Percentiles rank a stretch among this genome's conserved stretches.
These are phyloP conservation scores for Brassica juncea DNA, from an alignment of 345 rosid genomes.

Conservation along the genomic window DNA sequence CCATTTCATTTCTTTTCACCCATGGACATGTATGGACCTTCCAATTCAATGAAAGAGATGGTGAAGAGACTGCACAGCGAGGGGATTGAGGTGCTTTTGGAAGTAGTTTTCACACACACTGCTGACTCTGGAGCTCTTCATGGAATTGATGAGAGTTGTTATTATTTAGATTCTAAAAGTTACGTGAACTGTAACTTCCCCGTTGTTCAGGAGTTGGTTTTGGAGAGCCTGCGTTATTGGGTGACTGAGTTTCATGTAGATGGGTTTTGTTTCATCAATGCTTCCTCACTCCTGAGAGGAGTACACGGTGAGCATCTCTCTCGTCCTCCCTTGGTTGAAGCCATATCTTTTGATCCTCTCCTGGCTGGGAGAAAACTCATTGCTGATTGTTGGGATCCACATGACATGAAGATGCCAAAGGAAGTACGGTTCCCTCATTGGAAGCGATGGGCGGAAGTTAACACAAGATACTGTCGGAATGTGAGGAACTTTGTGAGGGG, in stretches of 20 bases:
- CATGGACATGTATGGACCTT: conserved; percentile 49
- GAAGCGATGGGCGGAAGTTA: conserved; percentile 88
- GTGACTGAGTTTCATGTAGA: conserved; percentile 82
- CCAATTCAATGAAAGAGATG: conserved; percentile 80
- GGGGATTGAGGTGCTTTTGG: conserved; percentile 80
- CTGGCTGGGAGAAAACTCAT: conserved; percentile 74
- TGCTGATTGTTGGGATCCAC: conserved; percentile 81
- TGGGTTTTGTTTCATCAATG: conserved; percentile 85
- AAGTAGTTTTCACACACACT: conserved; percentile 82
- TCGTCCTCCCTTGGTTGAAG: conserved; percentile 85
- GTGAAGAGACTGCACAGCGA: conserved; percentile 77
- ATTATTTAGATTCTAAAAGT: conserved; percentile 51
- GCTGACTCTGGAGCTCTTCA: conserved; percentile 61
- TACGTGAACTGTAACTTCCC: conserved; percentile 77
- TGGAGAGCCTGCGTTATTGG: conserved; percentile 87
- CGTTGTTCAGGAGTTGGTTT: conserved; percentile 64
- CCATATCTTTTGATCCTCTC: conserved; percentile 87
- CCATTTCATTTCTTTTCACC: conserved; percentile 87
- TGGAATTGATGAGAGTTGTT: conserved; percentile 74
- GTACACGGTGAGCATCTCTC: conserved; percentile 65
- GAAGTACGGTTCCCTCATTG: conserved; percentile 76
- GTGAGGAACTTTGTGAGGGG: conserved; percentile 78
- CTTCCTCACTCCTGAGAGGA: conserved; percentile 71
- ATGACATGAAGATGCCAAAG: conserved; percentile 35
- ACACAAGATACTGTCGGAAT: conserved; percentile 63